phyloP scores from a whole-genome alignment of 2,329 filamentous ascomycete species.

The Xylogone sp. region DNA sequence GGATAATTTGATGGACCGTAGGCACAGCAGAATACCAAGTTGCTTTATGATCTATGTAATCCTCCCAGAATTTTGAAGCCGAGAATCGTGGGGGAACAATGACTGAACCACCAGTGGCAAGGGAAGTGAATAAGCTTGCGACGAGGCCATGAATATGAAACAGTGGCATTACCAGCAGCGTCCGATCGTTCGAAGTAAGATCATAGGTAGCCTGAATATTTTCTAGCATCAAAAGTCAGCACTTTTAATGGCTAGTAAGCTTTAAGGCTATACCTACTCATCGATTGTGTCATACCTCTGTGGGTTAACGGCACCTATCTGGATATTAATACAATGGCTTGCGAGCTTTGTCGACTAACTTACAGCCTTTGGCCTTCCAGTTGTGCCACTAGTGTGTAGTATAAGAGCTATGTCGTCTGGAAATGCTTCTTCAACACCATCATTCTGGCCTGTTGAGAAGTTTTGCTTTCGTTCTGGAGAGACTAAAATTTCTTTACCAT shows the following conservation, averaged over 20 bases:
- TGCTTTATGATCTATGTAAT: constrained; percentile 66
- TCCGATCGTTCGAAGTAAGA: constrained; percentile 64
- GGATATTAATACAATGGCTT: neutral
- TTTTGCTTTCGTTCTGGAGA: constrained; percentile 71
- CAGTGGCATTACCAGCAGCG: constrained; percentile 79
- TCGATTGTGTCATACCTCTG: constrained; percentile 71
- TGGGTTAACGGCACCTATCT: constrained; percentile 67
- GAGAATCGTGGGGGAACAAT: constrained; percentile 74
- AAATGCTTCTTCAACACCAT: constrained; percentile 46
- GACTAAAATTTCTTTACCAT: constrained; percentile 62
- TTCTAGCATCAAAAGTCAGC: too few species aligned
- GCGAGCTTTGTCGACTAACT: too few species aligned
- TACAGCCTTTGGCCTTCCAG: constrained; percentile 70
- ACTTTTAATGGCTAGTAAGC: too few species aligned
- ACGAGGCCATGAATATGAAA: constrained; percentile 83
- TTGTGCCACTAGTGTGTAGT: constrained; percentile 77
- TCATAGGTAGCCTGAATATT: constrained; percentile 72
- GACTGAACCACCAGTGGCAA: constrained; percentile 69
- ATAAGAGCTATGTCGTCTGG: constrained; percentile 73
- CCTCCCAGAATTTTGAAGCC: constrained; percentile 71
- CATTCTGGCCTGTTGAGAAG: constrained; percentile 14
- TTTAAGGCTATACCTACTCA: too few species aligned
- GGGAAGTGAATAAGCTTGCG: constrained; percentile 70
- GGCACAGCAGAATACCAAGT: constrained; percentile 88
- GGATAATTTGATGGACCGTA: constrained; percentile 80